A percentile compares a stretch with the other conserved stretches of the same genome.
Evolutionary conservation across 2,329 filamentous ascomycete species (phyloP).

Genomic region (Endothia cerciana): DNA sequence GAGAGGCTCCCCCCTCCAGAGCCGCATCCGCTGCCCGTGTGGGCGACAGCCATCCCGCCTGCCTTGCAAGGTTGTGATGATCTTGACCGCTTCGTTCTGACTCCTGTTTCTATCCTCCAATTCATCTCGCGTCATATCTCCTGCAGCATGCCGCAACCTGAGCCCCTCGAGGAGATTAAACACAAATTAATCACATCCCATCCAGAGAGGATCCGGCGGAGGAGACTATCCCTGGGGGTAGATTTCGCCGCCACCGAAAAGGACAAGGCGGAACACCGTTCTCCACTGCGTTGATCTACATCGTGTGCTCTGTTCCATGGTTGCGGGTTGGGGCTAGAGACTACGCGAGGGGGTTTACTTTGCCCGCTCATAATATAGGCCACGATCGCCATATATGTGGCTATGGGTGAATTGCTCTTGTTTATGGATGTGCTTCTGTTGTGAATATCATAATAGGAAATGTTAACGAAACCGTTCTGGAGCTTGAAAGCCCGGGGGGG

Average conservation of each 20-base stretch:
- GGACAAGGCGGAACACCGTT: slow-evolving; percentile 2
- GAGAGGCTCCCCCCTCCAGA: neutral
- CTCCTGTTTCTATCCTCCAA: neutral
- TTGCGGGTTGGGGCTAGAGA: neutral
- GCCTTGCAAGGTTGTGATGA: neutral
- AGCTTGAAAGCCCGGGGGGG: no score
- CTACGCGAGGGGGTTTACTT: neutral
- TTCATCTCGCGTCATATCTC: no score
- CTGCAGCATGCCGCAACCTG: neutral
- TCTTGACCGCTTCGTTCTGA: neutral
- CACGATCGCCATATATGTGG: neutral
- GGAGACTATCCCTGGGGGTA: neutral
- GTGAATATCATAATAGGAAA: neutral
- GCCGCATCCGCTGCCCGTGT: neutral
- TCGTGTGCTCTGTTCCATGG: neutral
- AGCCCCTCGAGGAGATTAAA: neutral
- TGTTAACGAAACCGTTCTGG: neutral
- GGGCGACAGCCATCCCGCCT: neutral
- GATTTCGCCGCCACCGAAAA: neutral
- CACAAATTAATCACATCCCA: neutral
- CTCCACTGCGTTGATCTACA: neutral
- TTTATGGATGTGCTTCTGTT: neutral
- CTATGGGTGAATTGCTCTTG: neutral
- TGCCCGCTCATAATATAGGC: neutral
- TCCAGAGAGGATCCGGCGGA: neutral